A percentile compares a stretch with the other conserved stretches of the same genome.
These are phyloP conservation scores for Schizochytrium sp. DNA, from an alignment of 108 stramenopile species.

Conservation along the genomic window DNA sequence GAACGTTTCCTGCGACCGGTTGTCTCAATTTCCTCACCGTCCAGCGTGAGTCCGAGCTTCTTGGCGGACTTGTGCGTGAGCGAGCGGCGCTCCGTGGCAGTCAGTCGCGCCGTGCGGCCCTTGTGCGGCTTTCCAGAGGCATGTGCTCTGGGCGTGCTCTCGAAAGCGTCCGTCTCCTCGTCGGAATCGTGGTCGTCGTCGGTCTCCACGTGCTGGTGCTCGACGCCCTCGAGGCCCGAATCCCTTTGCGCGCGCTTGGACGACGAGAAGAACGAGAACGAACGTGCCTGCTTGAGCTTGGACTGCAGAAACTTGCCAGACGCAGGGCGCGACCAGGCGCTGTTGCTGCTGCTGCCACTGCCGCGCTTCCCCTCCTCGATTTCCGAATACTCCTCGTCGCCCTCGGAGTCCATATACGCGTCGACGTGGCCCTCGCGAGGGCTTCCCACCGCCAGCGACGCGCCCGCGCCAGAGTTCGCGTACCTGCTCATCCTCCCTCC, in stretches of 20 bases:
- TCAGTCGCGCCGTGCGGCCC: background rate
- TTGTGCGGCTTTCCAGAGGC: background rate
- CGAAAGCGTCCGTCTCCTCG: background rate
- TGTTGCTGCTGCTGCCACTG: background rate
- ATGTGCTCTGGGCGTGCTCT: too few relatives aligned
- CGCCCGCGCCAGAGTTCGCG: too few relatives aligned
- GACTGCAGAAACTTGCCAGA: background rate
- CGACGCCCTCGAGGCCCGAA: background rate
- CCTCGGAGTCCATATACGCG: too few relatives aligned
- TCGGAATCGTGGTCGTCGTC: background rate
- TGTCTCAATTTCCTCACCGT: background rate
- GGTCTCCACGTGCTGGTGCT: background rate
- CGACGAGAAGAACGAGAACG: background rate
- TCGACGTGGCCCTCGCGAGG: too few relatives aligned
- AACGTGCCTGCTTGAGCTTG: background rate
- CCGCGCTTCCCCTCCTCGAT: background rate
- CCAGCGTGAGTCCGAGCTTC: background rate
- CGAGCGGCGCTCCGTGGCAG: background rate
- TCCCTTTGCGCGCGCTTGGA: background rate
- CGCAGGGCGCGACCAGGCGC: background rate
- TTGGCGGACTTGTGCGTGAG: background rate
- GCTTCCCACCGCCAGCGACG: too few relatives aligned
- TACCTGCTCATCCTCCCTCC: too few relatives aligned
- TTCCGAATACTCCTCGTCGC: too few relatives aligned
- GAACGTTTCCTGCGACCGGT: background rate